phyloP scores from a whole-genome alignment of 2,329 filamentous ascomycete genomes.

The Penicillium sp. region DNA sequence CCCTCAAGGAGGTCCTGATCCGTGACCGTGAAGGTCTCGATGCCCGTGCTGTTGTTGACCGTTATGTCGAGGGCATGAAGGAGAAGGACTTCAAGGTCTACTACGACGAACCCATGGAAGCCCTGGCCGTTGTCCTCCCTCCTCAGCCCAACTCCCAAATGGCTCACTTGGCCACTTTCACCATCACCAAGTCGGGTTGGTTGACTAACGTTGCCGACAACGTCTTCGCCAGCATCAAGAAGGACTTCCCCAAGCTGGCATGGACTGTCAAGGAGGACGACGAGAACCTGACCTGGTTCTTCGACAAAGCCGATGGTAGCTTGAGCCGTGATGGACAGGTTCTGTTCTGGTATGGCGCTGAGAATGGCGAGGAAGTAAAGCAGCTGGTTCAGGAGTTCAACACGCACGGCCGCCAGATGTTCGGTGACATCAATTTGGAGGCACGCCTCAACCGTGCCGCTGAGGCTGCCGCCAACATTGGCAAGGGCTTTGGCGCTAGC shows the following conservation, averaged over 20 bases:
- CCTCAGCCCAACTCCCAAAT: constrained; percentile 64
- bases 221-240: constrained; percentile 88
- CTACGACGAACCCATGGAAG: constrained; percentile 91
- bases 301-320: constrained; percentile 93
- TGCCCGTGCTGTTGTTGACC: constrained; percentile 77
- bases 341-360: constrained; percentile 93
- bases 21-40: constrained; percentile 79
- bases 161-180: constrained; percentile 84
- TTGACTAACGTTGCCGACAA: constrained; percentile 93
- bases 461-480: constrained; percentile 62
- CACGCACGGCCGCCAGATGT: constrained; percentile 77
- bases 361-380: constrained; percentile 76
- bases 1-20: constrained; percentile 78
- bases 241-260: constrained; percentile 84
- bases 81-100: constrained; percentile 84
- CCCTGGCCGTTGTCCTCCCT: constrained; percentile 82
- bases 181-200: constrained; percentile 92
- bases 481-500: constrained; percentile 46
- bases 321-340: constrained; percentile 82
- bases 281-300: constrained; percentile 97
- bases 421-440: constrained; percentile 85
- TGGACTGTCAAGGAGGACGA: constrained; percentile 98
- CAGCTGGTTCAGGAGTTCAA: constrained; percentile 83
- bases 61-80: constrained; percentile 77
- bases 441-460: constrained; percentile 78